Base-by-base conservation (phyloP, 1,284 basidiomycete genomes). In the Cryptococcus sp. region DNA sequence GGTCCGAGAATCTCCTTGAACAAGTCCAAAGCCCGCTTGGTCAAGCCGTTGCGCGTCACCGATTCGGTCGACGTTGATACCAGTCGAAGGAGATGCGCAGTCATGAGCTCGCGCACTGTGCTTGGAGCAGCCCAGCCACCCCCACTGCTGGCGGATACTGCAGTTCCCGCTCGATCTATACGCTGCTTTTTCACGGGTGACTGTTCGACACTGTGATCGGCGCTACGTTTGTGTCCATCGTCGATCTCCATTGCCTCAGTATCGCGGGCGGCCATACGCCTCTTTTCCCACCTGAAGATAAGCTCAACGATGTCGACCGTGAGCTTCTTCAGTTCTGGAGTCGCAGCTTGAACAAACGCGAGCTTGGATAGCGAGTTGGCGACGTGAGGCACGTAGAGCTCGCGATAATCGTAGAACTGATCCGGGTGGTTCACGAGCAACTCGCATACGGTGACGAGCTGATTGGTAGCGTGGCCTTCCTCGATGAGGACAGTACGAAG, bases 361-460 rank as follows among this genome's bases (percentile, higher is more conserved):
- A 99, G 84, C 78, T 93, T 95, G 55, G 85, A 85, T 59, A 99
- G 82, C 39, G 90, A 91, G 72, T 90, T 90, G 60, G 94, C 90
- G 80, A 99, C 93, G 73, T 96, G 91, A 0, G 93, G 91, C n/a
- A 99, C 86, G 76, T 99, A 99, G 38, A 97, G 82, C 16, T 92
- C 90, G 47, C 96, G 88, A 61, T 93, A 91, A 51, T 91, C 87
- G 81, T 91, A 99, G 82, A 99, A 99, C 5, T 97, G 83, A 57
- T 93, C 86, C 1, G 90, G 87, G 66, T 99, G 93, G 60, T 93
- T 90, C 60, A 93, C 88, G 56, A 99, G 88, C 57, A 99, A 85
- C 65, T 93, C 89, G 75, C 97, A 95, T 53, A 98, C 91, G 60
- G 89, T 88, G 63, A 90, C 86, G 50, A 94, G 86, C 70, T 95